phyloP scores from a whole-genome alignment of 768 basidiomycete species.

The Lactifluus rugatus region DNA sequence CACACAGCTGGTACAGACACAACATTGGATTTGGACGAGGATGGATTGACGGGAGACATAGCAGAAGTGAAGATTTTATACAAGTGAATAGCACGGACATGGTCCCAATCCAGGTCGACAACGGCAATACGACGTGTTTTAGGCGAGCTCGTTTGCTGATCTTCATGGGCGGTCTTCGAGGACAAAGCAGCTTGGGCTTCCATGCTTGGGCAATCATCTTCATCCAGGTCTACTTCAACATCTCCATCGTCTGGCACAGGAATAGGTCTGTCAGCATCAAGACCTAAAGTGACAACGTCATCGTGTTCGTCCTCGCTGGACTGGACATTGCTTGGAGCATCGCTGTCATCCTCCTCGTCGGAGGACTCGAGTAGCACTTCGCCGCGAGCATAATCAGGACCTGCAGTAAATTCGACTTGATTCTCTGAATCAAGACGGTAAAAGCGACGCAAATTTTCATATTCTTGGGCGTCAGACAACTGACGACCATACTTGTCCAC shows the following conservation, averaged over 20 bases:
- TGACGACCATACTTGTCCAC: conserved; percentile 89
- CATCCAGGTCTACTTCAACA: conserved; percentile 70
- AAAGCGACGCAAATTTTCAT: conserved; percentile 68
- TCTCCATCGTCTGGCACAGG: conserved; percentile 33
- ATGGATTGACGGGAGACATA: conserved; percentile 46
- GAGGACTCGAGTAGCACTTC: conserved; percentile 83
- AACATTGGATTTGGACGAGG: conserved; percentile 25
- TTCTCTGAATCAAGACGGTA: conserved; percentile 58
- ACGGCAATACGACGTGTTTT: conserved; percentile 69
- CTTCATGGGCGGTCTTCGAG: conserved; percentile 30
- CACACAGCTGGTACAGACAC: conserved; percentile 31
- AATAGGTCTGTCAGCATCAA: conserved; percentile 35
- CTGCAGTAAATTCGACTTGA: conserved; percentile 28
- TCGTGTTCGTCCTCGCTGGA: conserved; percentile 38
- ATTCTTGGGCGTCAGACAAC: conserved; percentile 56
- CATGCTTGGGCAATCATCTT: conserved; percentile 57
- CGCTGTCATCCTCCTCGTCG: conserved; percentile 46
- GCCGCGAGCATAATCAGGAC: conserved; percentile 83
- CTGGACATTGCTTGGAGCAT: conserved; percentile 21
- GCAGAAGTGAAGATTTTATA: conserved; percentile 90
- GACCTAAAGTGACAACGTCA: conserved; percentile 43
- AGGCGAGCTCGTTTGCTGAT: conserved; percentile 31
- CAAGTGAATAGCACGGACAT: conserved; percentile 80
- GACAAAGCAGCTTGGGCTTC: conserved; percentile 67
- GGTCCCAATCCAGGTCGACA: conserved; percentile 98